Conservation (phyloP, 1,284 basidiomycete species). For the Omphalotus olearius region DNA sequence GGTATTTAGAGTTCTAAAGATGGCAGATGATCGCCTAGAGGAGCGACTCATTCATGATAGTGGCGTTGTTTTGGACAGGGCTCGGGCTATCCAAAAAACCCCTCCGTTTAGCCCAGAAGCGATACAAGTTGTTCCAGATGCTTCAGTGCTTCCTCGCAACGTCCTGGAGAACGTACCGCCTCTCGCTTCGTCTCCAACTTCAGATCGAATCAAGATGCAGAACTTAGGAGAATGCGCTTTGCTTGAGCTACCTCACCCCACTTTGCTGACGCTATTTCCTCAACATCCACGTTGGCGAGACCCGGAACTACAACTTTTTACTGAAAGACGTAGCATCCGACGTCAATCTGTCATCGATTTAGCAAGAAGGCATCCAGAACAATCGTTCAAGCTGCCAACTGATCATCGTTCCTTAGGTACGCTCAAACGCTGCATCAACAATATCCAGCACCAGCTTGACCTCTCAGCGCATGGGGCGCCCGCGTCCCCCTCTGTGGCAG, state of each 20-base stretch:
- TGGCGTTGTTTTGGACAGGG: too few species aligned
- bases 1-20: too few species aligned
- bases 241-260: conserved; percentile 12
- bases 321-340: not conserved
- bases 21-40: too few species aligned
- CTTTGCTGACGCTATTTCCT: conserved; percentile 11
- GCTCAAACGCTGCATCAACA: conserved; percentile 6
- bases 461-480: too few species aligned
- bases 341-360: not conserved
- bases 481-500: too few species aligned
- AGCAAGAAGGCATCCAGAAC: conserved; percentile 4
- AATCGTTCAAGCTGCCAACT: not conserved
- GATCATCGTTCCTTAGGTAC: conserved; percentile 2
- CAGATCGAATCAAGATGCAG: conserved; percentile 7
- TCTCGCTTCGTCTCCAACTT: not conserved
- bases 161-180: too few species aligned
- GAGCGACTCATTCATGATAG: not conserved
- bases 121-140: too few species aligned
- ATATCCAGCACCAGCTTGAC: not conserved
- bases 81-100: too few species aligned
- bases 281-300: conserved; percentile 14
- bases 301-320: conserved; percentile 9
- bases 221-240: conserved; percentile 9
- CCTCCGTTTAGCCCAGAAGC: too few species aligned
- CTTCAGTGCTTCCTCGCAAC: too few species aligned